Base-by-base conservation (phyloP, 2,329 filamentous ascomycete genomes). In the Podosphaera fusca region DNA sequence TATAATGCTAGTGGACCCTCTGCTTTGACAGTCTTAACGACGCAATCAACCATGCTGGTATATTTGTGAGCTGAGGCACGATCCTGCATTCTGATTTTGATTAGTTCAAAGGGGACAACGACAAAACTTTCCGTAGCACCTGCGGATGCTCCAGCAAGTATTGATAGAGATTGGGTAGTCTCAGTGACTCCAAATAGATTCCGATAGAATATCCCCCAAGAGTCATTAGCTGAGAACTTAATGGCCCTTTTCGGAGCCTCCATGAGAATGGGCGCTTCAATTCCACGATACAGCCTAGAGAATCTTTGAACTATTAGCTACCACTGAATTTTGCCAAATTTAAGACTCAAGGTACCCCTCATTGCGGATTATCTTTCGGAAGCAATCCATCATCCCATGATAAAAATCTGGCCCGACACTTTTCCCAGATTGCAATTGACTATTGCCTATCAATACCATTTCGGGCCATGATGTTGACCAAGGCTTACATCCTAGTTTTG, bases 161-260 rank as follows among this genome's bases (percentile, higher is more conserved):
- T 80, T 31, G 92, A 94, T 59, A 98, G 80, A 1, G 81, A 79
- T 73, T 98, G 92, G 67, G 79, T 96, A 82, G 94, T 92, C 74
- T 95, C 86, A 58, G 80, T 71, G 57, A 84, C 76, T 63, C 86
- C 87, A 69, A 98, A 96, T 55, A 84, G 69, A 64, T 84, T 84
- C 68, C 88, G 85, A 76, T 94, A 98, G 72, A 95, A 79, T 72
- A 88, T 81, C 66, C 92, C 92, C 92, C 92, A 98, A 70, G 90
- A 87, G 70, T 98, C 92, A 73, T 98, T 98, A 72, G 92, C 92
- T 52, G 92, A 90, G 72, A 98, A 98, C 72, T 98, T 98, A 74
- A 87, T 96, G 49, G 90, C 90, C 73, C 88, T 81, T 80, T 95
- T 95, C 71, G 86, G 83, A 58, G 89, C 89, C 72, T 96, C 90